phyloP scores from a whole-genome alignment of 805 yeast species.

The Starmerella bombi region DNA sequence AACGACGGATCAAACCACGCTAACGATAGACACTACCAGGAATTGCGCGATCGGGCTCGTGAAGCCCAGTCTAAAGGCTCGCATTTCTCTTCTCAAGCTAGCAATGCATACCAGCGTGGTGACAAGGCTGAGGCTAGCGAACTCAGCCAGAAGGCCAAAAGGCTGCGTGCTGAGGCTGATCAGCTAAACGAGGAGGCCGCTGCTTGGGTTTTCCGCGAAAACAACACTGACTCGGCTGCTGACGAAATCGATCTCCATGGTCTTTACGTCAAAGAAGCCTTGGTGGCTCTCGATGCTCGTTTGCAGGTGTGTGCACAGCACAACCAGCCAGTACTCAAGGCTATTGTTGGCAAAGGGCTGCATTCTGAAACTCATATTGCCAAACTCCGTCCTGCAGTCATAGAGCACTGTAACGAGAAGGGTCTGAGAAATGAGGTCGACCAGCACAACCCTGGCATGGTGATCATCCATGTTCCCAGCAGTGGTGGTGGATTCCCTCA shows the following conservation, averaged over 20 bases:
- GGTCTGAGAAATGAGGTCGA: conserved; percentile 50
- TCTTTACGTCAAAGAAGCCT: conserved; percentile 76
- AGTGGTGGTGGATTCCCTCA: conserved; percentile 22
- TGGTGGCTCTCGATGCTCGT: conserved; percentile 58
- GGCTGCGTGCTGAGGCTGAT: conserved; percentile 49
- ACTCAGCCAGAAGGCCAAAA: conserved; percentile 55
- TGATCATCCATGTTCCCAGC: conserved; percentile 50
- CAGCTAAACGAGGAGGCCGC: conserved; percentile 69
- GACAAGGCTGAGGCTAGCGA: conserved; percentile 61
- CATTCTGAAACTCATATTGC: conserved; percentile 76
- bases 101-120: conserved; percentile 62
- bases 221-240: conserved; percentile 70
- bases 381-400: conserved; percentile 80
- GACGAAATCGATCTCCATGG: conserved; percentile 94
- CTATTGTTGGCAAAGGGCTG: conserved; percentile 86
- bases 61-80: conserved; percentile 45
- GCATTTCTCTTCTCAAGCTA: conserved; percentile 51
- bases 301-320: conserved; percentile 36
- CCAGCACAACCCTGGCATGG: conserved; percentile 64
- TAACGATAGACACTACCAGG: conserved; percentile 37
- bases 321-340: conserved; percentile 30
- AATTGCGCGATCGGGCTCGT: conserved; percentile 55
- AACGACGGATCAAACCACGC: conserved; percentile 31
- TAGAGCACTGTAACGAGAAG: conserved; percentile 56
- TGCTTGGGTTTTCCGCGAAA: conserved; percentile 46